Evolutionary conservation across 1,139 yeast genomes (phyloP), one percentile per base, ranked within the genome.

Genomic region (Candida albicans): DNA sequence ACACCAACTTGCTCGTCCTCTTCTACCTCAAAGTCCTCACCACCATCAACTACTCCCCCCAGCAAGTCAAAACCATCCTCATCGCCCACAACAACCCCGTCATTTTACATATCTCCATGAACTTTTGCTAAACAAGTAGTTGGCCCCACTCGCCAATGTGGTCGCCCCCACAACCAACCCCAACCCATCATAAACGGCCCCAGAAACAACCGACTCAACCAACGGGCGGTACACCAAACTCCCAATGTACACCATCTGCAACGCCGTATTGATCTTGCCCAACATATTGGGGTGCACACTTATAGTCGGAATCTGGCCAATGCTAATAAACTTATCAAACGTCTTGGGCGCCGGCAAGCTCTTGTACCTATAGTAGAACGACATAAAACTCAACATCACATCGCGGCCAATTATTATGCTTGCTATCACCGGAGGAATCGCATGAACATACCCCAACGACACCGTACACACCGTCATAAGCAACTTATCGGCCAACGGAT

Each of bases 401-500:
- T 95, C 99, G 53, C 97, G 76, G 0, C 98, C 98, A 18, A 93
- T 71, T 28, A 95, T 90, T 14, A 89, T 54, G 0, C 70, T 64
- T 0, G 96, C 97, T 41, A 93, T 68, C 44, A 81, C 75, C 3
- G 77, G 45, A 0, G 90, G 95, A 59, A 87, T 80, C 14, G 82
- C 80, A 3, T 86, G 81, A 0, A 83, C 74, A 31, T 81, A 79
- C 0, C 95, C 82, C 46, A 93, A 68, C 42, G 96, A 81, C 0
- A 84, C 72, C 0, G 98, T 90, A 44, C 96, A 81, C 0, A 87
- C 81, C 35, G 95, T 79, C 96, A 95, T 89, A 37, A 95, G 70
- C 22, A 87, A 70, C 62, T 95, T 95, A 60, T 95, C 99, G 0
- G 99, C 99, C 70, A 90, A 75, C 0, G 99, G 99, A 58, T 95